A percentile compares a stretch with the other conserved stretches of the same genome.
These are phyloP conservation scores for Boletus tylopilopsis DNA, from an alignment of 768 basidiomycete species.

Conservation along the genomic window DNA sequence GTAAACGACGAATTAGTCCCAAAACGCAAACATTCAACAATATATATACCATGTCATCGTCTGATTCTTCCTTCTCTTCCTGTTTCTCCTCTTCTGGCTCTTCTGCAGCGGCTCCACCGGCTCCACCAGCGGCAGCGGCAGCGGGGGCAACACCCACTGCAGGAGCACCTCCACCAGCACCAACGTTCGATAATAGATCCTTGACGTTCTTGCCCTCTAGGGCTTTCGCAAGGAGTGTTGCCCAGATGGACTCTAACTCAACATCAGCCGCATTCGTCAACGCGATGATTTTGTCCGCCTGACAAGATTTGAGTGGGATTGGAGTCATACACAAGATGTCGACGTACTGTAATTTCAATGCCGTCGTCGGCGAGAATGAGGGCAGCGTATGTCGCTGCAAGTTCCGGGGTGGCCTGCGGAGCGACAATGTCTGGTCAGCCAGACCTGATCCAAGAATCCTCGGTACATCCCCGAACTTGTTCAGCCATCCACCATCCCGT, in stretches of 20 bases:
- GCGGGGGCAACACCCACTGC: conserved; percentile 54
- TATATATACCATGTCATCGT: conserved; percentile 3
- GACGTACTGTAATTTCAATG: conserved; percentile 92
- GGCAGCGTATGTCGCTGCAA: conserved; percentile 93
- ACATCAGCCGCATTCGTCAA: conserved; percentile 78
- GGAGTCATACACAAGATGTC: background rate
- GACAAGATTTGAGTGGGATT: background rate
- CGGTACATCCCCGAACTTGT: conserved; percentile 9
- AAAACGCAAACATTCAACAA: background rate
- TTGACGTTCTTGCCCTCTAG: conserved; percentile 98
- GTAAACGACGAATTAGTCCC: background rate
- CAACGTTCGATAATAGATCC: conserved; percentile 92
- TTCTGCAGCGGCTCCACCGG: conserved; percentile 64
- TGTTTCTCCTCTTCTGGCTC: conserved; percentile 80
- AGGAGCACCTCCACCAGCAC: conserved; percentile 85
- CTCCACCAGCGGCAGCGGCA: conserved; percentile 54
- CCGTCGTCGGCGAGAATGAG: conserved; percentile 98
- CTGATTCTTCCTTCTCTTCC: conserved; percentile 82
- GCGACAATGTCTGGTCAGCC: conserved; percentile 11
- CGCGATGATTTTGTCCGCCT: conserved; percentile 93
- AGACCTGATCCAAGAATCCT: background rate
- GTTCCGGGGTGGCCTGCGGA: conserved; percentile 58
- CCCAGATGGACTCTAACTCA: conserved; percentile 97
- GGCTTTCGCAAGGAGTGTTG: conserved; percentile 92
- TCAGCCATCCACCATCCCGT: conserved; percentile 20